phyloP scores from a whole-genome alignment of 2,329 filamentous ascomycete genomes.

The Epichloe typhina region DNA sequence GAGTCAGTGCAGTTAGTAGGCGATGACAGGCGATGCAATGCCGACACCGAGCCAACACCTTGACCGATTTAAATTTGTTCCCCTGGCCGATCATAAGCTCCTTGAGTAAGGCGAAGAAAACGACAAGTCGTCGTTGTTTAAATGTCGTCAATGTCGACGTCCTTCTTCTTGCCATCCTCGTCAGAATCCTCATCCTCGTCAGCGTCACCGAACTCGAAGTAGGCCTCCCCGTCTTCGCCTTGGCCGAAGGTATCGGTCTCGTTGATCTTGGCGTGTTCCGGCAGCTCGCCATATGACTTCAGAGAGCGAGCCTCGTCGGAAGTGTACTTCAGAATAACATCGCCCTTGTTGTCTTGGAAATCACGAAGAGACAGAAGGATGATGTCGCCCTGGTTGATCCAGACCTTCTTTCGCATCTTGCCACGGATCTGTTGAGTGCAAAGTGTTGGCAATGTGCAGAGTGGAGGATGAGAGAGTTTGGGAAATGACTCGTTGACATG shows the following conservation, averaged over 20 bases:
- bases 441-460: not conserved
- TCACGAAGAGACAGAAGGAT: constrained; percentile 78
- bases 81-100: no score
- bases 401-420: constrained; percentile 99
- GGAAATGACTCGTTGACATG: no score
- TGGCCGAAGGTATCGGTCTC: constrained; percentile 92
- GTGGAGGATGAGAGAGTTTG: no score
- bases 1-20: not conserved
- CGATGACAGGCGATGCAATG: not conserved
- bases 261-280: constrained; percentile 98
- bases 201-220: constrained; percentile 98
- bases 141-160: constrained; percentile 93
- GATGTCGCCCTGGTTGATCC: constrained; percentile 98
- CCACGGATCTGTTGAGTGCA: constrained; percentile 44
- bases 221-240: constrained; percentile 86
- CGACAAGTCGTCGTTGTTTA: constrained; percentile 30
- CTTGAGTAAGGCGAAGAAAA: not conserved
- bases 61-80: not conserved
- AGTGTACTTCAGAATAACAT: constrained; percentile 93
- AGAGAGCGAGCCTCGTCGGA: constrained; percentile 90
- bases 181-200: constrained; percentile 45
- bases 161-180: constrained; percentile 50
- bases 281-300: constrained; percentile 94
- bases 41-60: not conserved
- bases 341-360: constrained; percentile 91